Evolutionary conservation across 345 rosid genomes (phyloP).

Genomic region (Heritiera fomes): DNA sequence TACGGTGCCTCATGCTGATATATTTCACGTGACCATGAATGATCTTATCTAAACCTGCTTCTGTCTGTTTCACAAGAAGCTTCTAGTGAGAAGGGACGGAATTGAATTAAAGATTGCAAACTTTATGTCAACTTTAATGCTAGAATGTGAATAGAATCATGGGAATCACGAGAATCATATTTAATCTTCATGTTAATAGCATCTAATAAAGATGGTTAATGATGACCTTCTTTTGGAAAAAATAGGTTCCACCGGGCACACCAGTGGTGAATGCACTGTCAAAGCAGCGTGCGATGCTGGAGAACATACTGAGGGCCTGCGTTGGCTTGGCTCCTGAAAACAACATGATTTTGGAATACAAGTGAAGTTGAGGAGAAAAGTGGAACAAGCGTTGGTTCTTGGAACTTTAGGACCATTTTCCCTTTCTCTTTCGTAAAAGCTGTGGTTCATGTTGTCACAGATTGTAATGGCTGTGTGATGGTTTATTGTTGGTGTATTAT

Average conservation of each 20-base stretch:
- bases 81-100: neutral
- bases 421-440: conserved; percentile 13
- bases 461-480: conserved; percentile 21
- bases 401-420: conserved; percentile 8
- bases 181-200: neutral
- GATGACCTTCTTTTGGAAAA: neutral
- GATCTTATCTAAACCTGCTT: neutral
- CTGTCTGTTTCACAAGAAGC: conserved; percentile 2
- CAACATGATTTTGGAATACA: conserved; percentile 98
- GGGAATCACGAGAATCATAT: neutral
- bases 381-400: conserved; percentile 19
- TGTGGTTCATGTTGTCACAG: conserved; percentile 7
- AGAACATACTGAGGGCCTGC: conserved; percentile 93
- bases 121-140: neutral
- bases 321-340: conserved; percentile 94
- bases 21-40: conserved; percentile 5
- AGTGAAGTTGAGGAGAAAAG: conserved; percentile 42
- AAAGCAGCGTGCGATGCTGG: conserved; percentile 97
- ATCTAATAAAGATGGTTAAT: neutral
- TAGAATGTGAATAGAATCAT: conserved; percentile 3
- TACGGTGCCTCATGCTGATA: neutral
- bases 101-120: conserved; percentile 5
- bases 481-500: neutral
- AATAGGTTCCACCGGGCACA: conserved; percentile 93
- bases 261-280: conserved; percentile 95